Percentiles rank a stretch among this genome's conserved stretches.
Conservation (phyloP, 805 yeast genomes). For the Candida sphagnicola region DNA sequence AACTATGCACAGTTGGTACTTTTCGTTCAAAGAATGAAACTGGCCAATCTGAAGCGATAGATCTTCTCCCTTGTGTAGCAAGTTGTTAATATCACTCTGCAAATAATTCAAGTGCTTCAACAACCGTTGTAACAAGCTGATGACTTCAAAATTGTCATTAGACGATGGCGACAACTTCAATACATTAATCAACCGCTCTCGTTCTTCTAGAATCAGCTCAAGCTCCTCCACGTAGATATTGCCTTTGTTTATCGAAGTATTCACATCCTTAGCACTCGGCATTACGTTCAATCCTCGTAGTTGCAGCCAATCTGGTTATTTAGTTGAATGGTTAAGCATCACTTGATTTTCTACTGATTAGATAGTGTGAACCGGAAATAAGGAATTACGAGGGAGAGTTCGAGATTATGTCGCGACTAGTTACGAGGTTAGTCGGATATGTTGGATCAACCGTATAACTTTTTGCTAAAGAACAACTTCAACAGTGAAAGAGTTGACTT, state of each 20-base stretch:
- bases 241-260: constrained; percentile 6
- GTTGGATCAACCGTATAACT: too few species aligned
- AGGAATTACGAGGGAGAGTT: too few species aligned
- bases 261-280: constrained; percentile 7
- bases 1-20: constrained; percentile 16
- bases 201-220: constrained; percentile 28
- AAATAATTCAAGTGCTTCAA: constrained; percentile 24
- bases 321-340: neutral
- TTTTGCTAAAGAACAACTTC: too few species aligned
- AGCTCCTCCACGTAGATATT: constrained; percentile 13
- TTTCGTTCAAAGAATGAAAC: constrained; percentile 9
- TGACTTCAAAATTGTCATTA: constrained; percentile 35
- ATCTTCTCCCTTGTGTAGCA: constrained; percentile 4
- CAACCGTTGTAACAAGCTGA: constrained; percentile 23
- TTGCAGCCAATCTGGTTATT: neutral
- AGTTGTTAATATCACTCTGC: constrained; percentile 22
- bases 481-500: too few species aligned
- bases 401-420: too few species aligned
- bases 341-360: too few species aligned
- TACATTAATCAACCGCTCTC: constrained; percentile 23
- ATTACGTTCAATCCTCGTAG: neutral
- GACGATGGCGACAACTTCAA: constrained; percentile 34
- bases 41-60: constrained; percentile 3
- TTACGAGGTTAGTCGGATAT: too few species aligned
- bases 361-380: too few species aligned